phyloP scores from a whole-genome alignment of 371 early-diverging fungal genomes.

The Rhizopus arrhizus region DNA sequence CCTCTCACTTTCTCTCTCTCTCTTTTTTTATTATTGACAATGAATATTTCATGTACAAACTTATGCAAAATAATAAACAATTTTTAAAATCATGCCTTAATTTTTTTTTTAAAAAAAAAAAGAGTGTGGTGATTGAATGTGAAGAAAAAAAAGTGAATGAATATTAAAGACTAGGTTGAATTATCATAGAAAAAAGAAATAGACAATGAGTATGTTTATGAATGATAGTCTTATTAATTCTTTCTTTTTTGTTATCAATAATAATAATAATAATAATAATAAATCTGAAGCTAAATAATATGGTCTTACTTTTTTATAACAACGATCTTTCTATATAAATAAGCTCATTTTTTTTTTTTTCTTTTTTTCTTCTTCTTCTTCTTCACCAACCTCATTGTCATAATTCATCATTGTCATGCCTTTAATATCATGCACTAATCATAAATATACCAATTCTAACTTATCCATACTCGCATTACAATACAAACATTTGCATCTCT shows the following conservation, averaged over 20 bases:
- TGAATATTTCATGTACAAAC: no score
- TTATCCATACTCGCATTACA: constrained; percentile 1
- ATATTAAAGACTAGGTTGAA: no score
- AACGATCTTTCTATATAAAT: neutral
- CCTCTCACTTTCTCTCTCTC: neutral
- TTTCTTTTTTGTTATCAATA: neutral
- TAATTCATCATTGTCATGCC: neutral
- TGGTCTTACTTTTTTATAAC: constrained; percentile 6
- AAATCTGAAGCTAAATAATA: neutral
- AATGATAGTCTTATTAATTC: constrained; percentile 45
- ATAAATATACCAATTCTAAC: neutral
- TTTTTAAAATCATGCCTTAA: constrained; percentile 66
- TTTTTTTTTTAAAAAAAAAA: no score
- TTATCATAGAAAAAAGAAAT: no score
- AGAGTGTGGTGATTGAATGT: no score
- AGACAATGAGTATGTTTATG: no score
- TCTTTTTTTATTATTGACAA: neutral
- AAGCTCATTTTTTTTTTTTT: constrained; percentile 1
- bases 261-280: no score
- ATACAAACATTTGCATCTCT: neutral
- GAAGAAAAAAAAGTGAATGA: no score
- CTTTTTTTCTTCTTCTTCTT: neutral
- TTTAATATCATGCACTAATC: neutral
- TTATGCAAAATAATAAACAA: constrained; percentile 67
- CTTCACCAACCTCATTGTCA: neutral